phyloP scores from a whole-genome alignment of 2,329 filamentous ascomycete genomes.

The Mycosphaerella sp. region DNA sequence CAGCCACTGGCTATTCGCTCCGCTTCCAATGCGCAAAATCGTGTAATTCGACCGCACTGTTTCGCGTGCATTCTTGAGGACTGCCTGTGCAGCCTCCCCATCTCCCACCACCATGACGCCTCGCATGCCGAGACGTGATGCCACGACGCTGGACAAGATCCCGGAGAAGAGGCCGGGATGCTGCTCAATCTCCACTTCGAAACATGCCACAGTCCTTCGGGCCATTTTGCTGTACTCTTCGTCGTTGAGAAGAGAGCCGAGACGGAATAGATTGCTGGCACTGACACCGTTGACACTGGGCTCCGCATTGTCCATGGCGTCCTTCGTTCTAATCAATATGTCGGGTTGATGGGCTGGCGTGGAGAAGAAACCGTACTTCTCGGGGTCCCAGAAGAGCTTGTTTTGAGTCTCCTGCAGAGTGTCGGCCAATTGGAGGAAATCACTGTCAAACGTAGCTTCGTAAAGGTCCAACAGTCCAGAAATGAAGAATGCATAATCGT shows the following conservation, averaged over 20 bases:
- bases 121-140: constrained; percentile 62
- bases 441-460: constrained; percentile 69
- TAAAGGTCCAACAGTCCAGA: constrained; percentile 78
- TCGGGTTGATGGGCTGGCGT: constrained; percentile 58
- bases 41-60: constrained; percentile 35
- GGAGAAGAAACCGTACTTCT: constrained; percentile 61
- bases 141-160: constrained; percentile 68
- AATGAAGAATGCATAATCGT: constrained; percentile 89
- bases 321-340: constrained; percentile 80
- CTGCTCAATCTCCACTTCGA: constrained; percentile 85
- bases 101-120: constrained; percentile 52
- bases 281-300: constrained; percentile 85
- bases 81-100: constrained; percentile 38
- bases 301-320: constrained; percentile 87
- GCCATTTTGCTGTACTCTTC: constrained; percentile 59
- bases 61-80: constrained; percentile 37
- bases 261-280: constrained; percentile 78
- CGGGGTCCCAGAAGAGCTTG: constrained; percentile 66
- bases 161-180: constrained; percentile 88
- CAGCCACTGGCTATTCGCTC: constrained; percentile 43
- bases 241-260: constrained; percentile 63
- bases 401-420: constrained; percentile 72
- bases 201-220: constrained; percentile 69
- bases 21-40: constrained; percentile 35
- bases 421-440: constrained; percentile 73